Conservation (phyloP, 2,329 filamentous ascomycete genomes). For the Lachnellula arida region DNA sequence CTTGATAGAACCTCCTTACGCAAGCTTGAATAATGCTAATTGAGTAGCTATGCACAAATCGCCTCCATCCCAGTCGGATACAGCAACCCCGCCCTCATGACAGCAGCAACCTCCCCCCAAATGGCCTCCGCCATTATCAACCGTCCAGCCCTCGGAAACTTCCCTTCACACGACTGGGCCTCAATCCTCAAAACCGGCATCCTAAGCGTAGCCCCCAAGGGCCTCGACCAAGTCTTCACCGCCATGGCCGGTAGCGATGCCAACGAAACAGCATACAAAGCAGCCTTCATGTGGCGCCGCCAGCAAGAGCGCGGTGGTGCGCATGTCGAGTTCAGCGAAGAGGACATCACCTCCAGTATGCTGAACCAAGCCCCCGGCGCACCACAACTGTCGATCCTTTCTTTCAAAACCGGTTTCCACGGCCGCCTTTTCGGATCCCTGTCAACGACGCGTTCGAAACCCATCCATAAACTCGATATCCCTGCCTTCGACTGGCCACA, state of each 20-base stretch:
- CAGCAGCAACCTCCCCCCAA: constrained; percentile 62
- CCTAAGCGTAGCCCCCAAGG: constrained; percentile 67
- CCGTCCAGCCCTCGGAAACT: constrained; percentile 75
- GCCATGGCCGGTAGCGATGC: constrained; percentile 75
- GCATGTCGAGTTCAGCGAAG: constrained; percentile 63
- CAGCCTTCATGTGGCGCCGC: constrained; percentile 76
- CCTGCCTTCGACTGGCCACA: constrained; percentile 86
- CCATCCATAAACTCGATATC: constrained; percentile 83
- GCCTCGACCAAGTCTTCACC: constrained; percentile 75
- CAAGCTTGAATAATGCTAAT: constrained; percentile 8
- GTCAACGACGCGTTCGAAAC: constrained; percentile 75
- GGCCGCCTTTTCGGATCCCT: constrained; percentile 75
- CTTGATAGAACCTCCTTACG: constrained; percentile 4
- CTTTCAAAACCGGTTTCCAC: constrained; percentile 75
- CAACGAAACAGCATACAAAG: constrained; percentile 83
- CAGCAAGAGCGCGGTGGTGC: constrained; percentile 63
- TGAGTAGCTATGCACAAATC: constrained; percentile 66
- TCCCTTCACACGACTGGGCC: constrained; percentile 72
- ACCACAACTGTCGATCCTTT: constrained; percentile 71
- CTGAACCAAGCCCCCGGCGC: constrained; percentile 68
- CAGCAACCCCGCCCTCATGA: constrained; percentile 66
- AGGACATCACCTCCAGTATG: constrained; percentile 65
- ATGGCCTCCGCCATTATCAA: constrained; percentile 74
- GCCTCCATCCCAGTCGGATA: constrained; percentile 81
- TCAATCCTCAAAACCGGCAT: constrained; percentile 67